Percentiles rank a stretch among this genome's conserved stretches.
Evolutionary conservation across 1,139 yeast species (phyloP).

Genomic region (Pichiaceae sp.): DNA sequence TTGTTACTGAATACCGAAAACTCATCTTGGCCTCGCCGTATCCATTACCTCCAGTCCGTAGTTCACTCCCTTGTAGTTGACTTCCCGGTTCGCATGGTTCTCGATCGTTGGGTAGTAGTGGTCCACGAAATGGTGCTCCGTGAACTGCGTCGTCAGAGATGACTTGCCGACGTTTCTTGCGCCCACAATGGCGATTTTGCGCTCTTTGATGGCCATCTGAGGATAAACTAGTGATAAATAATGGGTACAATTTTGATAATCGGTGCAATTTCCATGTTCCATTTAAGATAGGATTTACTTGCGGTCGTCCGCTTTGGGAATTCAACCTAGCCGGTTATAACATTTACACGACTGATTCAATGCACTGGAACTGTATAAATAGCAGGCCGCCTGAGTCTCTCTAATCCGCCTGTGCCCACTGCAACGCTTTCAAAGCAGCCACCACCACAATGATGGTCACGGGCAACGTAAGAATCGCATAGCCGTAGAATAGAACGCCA

Average conservation of each 20-base stretch:
- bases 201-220: conserved; percentile 31
- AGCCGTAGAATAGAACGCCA: conserved; percentile 83
- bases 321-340: too few relatives aligned
- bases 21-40: conserved; percentile 93
- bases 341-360: too few relatives aligned
- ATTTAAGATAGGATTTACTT: too few relatives aligned
- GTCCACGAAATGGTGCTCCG: conserved; percentile 84
- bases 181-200: conserved; percentile 85
- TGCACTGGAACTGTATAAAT: too few relatives aligned
- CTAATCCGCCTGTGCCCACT: conserved; percentile 31
- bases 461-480: conserved; percentile 68
- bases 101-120: conserved; percentile 90
- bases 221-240: too few relatives aligned
- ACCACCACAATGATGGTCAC: conserved; percentile 71
- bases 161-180: conserved; percentile 88
- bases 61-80: conserved; percentile 65
- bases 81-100: conserved; percentile 72
- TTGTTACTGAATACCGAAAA: conserved; percentile 78
- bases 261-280: neutral
- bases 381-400: too few relatives aligned
- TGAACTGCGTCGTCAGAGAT: conserved; percentile 77
- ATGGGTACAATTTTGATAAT: neutral
- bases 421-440: conserved; percentile 55
- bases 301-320: too few relatives aligned
- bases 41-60: conserved; percentile 83